A percentile compares a stretch with the other conserved stretches of the same genome.
phyloP scores from a whole-genome alignment of 2,329 filamentous ascomycete species.

The Xylariales sp. region DNA sequence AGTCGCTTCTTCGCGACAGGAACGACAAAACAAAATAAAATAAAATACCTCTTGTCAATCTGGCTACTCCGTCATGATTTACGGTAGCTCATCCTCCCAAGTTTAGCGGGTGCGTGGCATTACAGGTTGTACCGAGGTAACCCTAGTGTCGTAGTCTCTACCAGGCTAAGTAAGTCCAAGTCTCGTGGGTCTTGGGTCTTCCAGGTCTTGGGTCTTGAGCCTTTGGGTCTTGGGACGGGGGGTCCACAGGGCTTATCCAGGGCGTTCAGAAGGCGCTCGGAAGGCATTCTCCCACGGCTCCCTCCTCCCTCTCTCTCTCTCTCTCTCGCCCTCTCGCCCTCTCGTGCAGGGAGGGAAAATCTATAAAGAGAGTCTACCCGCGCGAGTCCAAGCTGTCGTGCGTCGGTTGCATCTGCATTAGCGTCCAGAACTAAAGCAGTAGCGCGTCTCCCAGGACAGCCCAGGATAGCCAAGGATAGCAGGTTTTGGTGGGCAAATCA shows the following conservation, averaged over 20 bases:
- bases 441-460: constrained; percentile 25
- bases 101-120: background rate
- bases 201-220: no score
- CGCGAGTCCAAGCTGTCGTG: constrained; percentile 24
- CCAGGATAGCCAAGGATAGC: background rate
- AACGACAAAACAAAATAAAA: background rate
- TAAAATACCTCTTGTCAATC: constrained; percentile 15
- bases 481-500: constrained; percentile 18
- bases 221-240: no score
- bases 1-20: constrained; percentile 3
- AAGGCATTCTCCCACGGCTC: no score
- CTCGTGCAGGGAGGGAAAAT: background rate
- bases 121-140: background rate
- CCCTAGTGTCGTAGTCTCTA: no score
- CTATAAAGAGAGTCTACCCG: background rate
- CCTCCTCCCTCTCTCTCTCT: background rate
- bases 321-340: no score
- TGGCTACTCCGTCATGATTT: background rate
- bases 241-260: constrained; percentile 16
- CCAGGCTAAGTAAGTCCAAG: background rate
- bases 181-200: constrained; percentile 1
- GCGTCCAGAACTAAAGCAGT: constrained; percentile 32
- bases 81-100: background rate
- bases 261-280: no score
- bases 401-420: constrained; percentile 40